Base-by-base conservation (phyloP, 1,284 basidiomycete genomes). In the Grifola frondosa region DNA sequence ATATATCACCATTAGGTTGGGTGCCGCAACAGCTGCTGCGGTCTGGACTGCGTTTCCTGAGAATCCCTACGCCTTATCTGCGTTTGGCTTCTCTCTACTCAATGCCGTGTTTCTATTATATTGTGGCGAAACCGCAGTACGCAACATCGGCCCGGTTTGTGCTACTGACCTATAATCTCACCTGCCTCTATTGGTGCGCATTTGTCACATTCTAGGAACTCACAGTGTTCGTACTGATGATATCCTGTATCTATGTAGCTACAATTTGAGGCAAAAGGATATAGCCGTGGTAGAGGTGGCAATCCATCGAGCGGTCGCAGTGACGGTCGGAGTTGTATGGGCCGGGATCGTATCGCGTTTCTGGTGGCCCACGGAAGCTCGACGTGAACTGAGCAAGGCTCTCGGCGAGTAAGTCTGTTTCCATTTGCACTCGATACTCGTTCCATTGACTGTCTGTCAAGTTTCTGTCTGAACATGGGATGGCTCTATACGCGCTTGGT, bases 311-410 rank as follows among this genome's bases (percentile, higher is more conserved):
- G 85, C 86, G 0, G 60, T 86, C 4, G 79, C 92, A 17, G 95
- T 99, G n/a, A 85, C 80, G 1, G 76, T 81, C 6, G 95, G 95
- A 12, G 91, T 96, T 1, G 63, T 95, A 1, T 98, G 91, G 88
- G 94, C 93, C 0, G 80, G 84, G 3, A 65, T 97, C 21, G 82
- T 97, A 11, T 94, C 91, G 6, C 75, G 91, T 35, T 86, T 88
- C 51, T 92, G 94, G 84, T 98, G 95, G 94, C 95, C 96, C 1
- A 81, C 90, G 16, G 95, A 97, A 60, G 95, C 95, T 1, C 73
- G 95, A 40, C 73, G 88, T 22, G 94, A 97, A 66, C 72, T 99
- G 3, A 81, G 87, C 29, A 82, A 83, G 48, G 88, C 82, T 0
- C 74, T 97, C 4, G 87, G 91, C 67, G 92, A 97, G 91, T 89